A percentile compares a stretch with the other conserved stretches of the same genome.
Conservation (phyloP, 1,284 basidiomycete genomes). For the Ceratobasidium sp. region DNA sequence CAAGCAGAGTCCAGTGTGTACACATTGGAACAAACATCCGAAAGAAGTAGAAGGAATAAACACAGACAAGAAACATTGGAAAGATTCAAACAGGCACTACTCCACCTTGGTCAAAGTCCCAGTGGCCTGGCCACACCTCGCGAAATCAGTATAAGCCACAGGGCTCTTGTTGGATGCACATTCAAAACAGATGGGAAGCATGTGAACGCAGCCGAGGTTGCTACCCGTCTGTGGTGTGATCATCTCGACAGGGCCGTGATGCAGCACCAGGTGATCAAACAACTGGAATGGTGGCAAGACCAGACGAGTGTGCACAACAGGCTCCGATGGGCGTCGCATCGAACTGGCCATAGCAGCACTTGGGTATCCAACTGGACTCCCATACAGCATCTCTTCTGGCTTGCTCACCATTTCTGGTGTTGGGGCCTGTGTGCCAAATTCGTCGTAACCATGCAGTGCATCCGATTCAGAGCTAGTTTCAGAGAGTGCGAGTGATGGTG, state of each 20-base stretch:
- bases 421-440: neutral
- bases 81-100: neutral
- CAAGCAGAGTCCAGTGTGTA: no score
- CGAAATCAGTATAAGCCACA: slow-evolving; percentile 1
- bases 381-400: neutral
- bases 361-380: slow-evolving; percentile 11
- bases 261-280: slow-evolving; percentile 13
- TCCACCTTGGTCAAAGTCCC: slow-evolving; percentile 6
- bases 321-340: neutral
- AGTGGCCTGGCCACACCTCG: neutral
- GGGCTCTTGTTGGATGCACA: neutral
- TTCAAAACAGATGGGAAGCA: neutral
- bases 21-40: no score
- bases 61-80: neutral
- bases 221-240: slow-evolving; percentile 15
- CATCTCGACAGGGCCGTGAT: neutral
- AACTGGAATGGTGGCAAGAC: slow-evolving; percentile 4
- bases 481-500: slow-evolving; percentile 7
- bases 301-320: neutral
- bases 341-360: neutral
- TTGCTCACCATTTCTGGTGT: slow-evolving; percentile 5
- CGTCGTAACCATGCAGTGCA: slow-evolving; percentile 3
- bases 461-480: neutral
- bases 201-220: slow-evolving; percentile 7
- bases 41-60: neutral